These are phyloP conservation scores for Sarocladium strictum DNA, from an alignment of 2,329 filamentous ascomycete species.

Conservation along the genomic window DNA sequence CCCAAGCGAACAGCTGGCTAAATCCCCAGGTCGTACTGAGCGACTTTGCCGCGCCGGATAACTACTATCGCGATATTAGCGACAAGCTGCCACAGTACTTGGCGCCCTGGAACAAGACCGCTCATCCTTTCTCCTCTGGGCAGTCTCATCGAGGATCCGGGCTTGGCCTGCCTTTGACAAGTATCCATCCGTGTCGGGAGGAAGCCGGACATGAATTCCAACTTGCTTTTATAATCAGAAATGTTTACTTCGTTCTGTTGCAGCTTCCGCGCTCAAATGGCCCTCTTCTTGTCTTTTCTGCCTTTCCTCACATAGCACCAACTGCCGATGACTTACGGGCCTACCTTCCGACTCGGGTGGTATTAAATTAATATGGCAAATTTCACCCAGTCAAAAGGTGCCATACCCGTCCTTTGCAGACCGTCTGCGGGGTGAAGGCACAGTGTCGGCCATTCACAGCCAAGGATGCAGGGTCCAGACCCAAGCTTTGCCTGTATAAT, in stretches of 20 bases:
- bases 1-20: neutral
- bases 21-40: neutral
- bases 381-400: conserved; percentile 2
- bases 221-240: neutral
- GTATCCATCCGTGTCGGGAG: neutral
- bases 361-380: conserved; percentile 4
- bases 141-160: conserved; percentile 3
- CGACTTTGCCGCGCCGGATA: neutral
- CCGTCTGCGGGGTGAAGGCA: neutral
- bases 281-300: neutral
- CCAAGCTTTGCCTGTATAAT: conserved; percentile 4
- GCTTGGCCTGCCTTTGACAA: conserved; percentile 7
- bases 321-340: neutral
- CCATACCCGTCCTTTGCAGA: neutral
- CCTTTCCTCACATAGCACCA: neutral
- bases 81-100: neutral
- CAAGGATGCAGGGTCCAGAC: conserved; percentile 1
- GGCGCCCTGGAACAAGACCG: neutral
- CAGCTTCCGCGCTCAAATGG: neutral
- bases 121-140: conserved; percentile 4
- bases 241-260: too few relatives aligned
- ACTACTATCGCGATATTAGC: conserved; percentile 5
- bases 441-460: neutral
- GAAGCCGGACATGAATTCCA: neutral
- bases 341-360: neutral